phyloP scores from a whole-genome alignment of 495 filamentous ascomycete genomes.

The Talaromyces borbonicus region DNA sequence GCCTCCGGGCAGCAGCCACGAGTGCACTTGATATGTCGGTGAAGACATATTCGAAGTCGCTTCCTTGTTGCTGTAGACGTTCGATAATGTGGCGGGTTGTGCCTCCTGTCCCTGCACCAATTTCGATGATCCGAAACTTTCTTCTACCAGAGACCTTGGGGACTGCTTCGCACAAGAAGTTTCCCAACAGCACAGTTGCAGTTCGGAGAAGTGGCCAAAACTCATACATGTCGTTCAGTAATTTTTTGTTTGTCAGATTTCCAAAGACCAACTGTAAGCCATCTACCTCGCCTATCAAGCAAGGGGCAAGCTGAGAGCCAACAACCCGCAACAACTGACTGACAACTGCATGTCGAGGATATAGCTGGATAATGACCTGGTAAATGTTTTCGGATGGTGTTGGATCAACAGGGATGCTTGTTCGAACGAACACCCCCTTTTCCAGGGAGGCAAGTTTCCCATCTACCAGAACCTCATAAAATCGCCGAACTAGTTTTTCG shows the following conservation, averaged over 20 bases:
- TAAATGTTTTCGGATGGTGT: not conserved
- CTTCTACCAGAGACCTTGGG: not conserved
- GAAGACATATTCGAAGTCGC: conserved; percentile 34
- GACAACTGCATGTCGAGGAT: not conserved
- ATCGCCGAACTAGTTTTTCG: not conserved
- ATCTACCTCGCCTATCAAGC: not conserved
- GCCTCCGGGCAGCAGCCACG: conserved; percentile 22
- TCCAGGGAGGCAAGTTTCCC: not conserved
- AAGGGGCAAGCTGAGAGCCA: not conserved
- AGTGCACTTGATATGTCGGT: conserved; percentile 34
- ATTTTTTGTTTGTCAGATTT: not conserved
- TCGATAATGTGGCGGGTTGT: conserved; percentile 26
- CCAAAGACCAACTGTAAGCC: not conserved
- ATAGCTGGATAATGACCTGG: not conserved
- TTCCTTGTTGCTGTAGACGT: conserved; percentile 11
- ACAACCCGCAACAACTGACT: not conserved
- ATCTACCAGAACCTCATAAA: not conserved
- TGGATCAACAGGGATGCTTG: not conserved
- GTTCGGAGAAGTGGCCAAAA: not conserved
- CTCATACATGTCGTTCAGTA: not conserved
- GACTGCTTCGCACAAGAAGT: conserved; percentile 8
- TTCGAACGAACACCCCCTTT: not conserved
- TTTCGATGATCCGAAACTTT: conserved; percentile 28
- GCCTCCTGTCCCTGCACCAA: conserved; percentile 36
- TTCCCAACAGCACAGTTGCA: not conserved